phyloP scores from a whole-genome alignment of 768 basidiomycete genomes.

The Suillus plorans region DNA sequence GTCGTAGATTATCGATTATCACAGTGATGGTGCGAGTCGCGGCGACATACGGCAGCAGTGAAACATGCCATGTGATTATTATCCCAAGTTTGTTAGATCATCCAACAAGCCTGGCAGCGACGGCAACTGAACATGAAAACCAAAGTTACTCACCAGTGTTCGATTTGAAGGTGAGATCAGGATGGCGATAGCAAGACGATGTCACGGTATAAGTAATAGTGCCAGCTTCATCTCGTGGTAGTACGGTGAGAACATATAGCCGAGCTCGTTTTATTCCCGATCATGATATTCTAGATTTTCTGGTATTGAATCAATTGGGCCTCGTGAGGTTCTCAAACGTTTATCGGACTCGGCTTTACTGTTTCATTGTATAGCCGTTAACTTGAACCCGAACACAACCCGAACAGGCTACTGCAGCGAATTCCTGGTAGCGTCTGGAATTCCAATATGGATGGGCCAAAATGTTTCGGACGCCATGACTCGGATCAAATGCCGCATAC shows the following conservation, averaged over 20 bases:
- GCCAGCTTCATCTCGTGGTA: not conserved
- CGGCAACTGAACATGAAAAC: not conserved
- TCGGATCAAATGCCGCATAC: not conserved
- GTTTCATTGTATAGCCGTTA: too few relatives aligned
- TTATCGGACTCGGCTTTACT: too few relatives aligned
- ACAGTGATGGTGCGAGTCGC: not conserved
- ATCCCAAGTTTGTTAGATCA: not conserved
- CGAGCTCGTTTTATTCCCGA: too few relatives aligned
- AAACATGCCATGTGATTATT: not conserved
- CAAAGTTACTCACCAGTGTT: not conserved
- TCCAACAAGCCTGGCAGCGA: not conserved
- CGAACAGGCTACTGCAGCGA: too few relatives aligned
- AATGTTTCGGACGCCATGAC: not conserved
- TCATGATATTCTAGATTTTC: too few relatives aligned
- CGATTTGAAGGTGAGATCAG: not conserved
- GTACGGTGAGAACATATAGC: too few relatives aligned
- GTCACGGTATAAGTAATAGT: not conserved
- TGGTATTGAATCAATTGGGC: too few relatives aligned
- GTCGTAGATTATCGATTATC: not conserved
- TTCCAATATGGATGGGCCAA: not conserved
- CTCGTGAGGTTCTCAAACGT: too few relatives aligned
- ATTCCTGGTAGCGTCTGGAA: not conserved
- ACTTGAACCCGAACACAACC: too few relatives aligned
- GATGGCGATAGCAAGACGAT: not conserved
- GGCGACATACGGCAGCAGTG: not conserved